Evolutionary conservation across 2,329 filamentous ascomycete species (phyloP), one percentile per base, ranked within the genome.

Genomic region (Hypocrella siamensis): DNA sequence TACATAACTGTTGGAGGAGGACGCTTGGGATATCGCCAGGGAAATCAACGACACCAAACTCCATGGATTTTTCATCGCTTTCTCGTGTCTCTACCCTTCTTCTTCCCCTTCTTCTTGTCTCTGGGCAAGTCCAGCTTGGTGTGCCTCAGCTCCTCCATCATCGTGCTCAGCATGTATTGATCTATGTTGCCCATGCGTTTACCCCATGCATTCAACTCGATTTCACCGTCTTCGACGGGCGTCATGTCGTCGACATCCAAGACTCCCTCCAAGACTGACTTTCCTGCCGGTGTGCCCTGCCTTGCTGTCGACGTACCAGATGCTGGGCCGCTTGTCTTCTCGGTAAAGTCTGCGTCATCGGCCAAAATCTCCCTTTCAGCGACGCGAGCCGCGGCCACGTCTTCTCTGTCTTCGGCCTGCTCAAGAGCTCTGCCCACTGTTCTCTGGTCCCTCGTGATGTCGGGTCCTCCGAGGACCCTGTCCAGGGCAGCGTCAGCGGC

Each of bases 341-440:
- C 81, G 3, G 75, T 75, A 42, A 93, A 93, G 47, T 93, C 85
- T 4, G 74, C 81, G 28, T 86, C 83, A 42, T 93, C 84, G 17
- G 81, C 79, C 45, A 83, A 75, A 29, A 90, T 78, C 52, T 98
- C 90, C 47, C 81, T 90, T 49, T 92, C 80, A 0, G 90, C 90
- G 8, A 80, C 71, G 31, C 81, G 79, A 3, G 90, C 90, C 0
- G 90, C 90, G 17, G 75, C 76, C 11, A 88, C 82, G 48, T 98
- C 90, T 49, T 98, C 90, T 30, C 72, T 73, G 45, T 98, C 90
- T 54, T 98, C 90, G 1, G 85, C 88, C 40, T 83, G 79, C 43
- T 92, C 85, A 19, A 98, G 75, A 0, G 78, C 82, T 12, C 77
- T 70, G 4, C 76, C 71, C 2, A 80, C 74, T 19, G 61, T 65